A percentile compares a stretch with the other conserved stretches of the same genome.
phyloP scores from a whole-genome alignment of 208 protist genomes.

The Leishmania turanica region DNA sequence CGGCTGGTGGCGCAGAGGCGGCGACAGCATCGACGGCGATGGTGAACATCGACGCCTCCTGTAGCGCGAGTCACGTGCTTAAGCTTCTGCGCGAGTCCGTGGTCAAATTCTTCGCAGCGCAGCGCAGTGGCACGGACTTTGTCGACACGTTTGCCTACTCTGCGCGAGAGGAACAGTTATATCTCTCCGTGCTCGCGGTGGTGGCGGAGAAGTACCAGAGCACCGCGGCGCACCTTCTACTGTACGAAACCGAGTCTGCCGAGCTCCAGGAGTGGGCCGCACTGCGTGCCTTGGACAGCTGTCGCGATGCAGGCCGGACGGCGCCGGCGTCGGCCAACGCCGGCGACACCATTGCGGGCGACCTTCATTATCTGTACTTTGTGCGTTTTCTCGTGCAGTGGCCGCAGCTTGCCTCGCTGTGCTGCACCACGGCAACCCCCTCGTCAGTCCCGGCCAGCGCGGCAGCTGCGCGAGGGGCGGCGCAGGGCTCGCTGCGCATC shows the following conservation, averaged over 20 bases:
- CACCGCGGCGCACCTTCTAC: conserved; percentile 51
- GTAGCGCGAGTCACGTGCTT: conserved; percentile 53
- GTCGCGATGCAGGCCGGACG: not conserved
- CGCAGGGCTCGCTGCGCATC: conserved; percentile 38
- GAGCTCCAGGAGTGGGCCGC: conserved; percentile 63
- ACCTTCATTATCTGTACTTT: conserved; percentile 73
- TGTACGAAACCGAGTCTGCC: conserved; percentile 75
- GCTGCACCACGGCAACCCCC: conserved; percentile 41
- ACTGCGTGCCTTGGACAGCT: conserved; percentile 19
- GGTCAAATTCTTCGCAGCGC: conserved; percentile 39
- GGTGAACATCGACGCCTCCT: conserved; percentile 23
- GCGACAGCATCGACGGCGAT: not conserved
- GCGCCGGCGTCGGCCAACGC: not conserved
- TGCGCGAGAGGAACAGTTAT: conserved; percentile 67
- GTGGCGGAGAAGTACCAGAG: conserved; percentile 58
- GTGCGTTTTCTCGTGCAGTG: conserved; percentile 85
- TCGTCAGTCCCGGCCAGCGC: conserved; percentile 7
- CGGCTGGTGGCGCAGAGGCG: not conserved
- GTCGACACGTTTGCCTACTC: conserved; percentile 67
- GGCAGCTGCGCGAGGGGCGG: conserved; percentile 1
- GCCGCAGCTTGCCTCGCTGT: conserved; percentile 77
- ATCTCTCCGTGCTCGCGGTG: conserved; percentile 51
- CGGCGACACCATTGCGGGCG: not conserved
- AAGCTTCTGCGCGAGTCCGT: conserved; percentile 54
- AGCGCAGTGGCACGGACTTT: conserved; percentile 64